Conservation (phyloP, 2,329 filamentous ascomycete genomes). For the Penicillium italicum region DNA sequence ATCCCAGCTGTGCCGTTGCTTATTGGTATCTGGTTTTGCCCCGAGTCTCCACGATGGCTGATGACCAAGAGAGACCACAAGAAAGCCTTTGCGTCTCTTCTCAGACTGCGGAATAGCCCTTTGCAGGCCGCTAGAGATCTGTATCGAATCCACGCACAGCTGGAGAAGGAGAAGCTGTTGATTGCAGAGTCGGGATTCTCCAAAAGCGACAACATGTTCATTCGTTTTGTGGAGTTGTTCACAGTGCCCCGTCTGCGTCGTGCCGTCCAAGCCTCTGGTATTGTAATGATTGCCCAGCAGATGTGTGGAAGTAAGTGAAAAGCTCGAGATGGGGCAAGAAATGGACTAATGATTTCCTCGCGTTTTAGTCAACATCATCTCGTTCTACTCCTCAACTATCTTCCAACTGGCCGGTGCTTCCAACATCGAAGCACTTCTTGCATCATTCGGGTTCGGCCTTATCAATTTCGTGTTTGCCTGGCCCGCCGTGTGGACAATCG, state of each 20-base stretch:
- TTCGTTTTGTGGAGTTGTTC: slow-evolving; percentile 22
- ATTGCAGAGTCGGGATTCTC: slow-evolving; percentile 11
- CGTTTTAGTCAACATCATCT: slow-evolving; percentile 29
- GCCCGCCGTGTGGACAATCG: slow-evolving; percentile 29
- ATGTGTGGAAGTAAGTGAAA: slow-evolving; percentile 28
- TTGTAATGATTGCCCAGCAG: slow-evolving; percentile 32
- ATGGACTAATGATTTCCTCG: not conserved
- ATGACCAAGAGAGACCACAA: slow-evolving; percentile 30
- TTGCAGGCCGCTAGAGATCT: slow-evolving; percentile 37
- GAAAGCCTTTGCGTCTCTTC: slow-evolving; percentile 33
- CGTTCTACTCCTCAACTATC: slow-evolving; percentile 30
- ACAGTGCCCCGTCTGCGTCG: slow-evolving; percentile 22
- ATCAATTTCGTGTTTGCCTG: slow-evolving; percentile 31
- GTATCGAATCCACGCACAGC: slow-evolving; percentile 25
- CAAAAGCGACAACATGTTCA: slow-evolving; percentile 12
- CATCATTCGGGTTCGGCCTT: slow-evolving; percentile 27
- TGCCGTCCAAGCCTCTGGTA: slow-evolving; percentile 25
- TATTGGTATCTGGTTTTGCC: slow-evolving; percentile 46
- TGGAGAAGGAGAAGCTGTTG: slow-evolving; percentile 30
- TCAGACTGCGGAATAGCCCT: slow-evolving; percentile 34
- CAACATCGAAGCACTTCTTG: slow-evolving; percentile 21
- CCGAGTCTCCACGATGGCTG: slow-evolving; percentile 42
- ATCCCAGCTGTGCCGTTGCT: slow-evolving; percentile 47
- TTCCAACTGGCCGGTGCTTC: slow-evolving; percentile 16
- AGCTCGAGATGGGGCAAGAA: not conserved